phyloP scores from a whole-genome alignment of 257 asterid species.

The Linderniella brevidens region DNA sequence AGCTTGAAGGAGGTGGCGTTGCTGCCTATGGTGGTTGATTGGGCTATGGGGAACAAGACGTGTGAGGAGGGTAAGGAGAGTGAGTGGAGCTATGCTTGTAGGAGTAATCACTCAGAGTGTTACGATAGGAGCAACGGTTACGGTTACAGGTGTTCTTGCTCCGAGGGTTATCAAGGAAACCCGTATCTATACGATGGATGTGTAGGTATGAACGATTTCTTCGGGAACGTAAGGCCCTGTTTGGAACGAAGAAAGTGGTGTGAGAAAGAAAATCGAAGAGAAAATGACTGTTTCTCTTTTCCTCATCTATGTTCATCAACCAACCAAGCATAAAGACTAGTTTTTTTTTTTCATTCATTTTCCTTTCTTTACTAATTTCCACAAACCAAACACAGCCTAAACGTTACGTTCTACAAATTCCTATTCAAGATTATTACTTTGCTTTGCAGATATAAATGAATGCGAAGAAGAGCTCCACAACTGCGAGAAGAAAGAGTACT shows the following conservation, averaged over 20 bases:
- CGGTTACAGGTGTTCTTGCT: conserved; percentile 33
- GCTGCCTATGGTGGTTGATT: conserved; percentile 25
- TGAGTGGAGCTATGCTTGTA: conserved; percentile 16
- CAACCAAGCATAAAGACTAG: no score
- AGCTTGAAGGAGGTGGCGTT: background rate
- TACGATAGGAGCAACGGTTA: conserved; percentile 3
- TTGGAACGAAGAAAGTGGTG: no score
- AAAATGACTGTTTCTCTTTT: no score
- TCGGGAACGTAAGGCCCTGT: background rate
- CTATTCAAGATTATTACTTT: background rate
- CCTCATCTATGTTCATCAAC: no score
- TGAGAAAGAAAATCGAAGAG: no score
- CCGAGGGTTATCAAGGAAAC: conserved; percentile 25
- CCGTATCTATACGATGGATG: conserved; percentile 24
- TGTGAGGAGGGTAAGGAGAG: conserved; percentile 15
- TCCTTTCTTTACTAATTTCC: no score
- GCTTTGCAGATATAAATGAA: conserved; percentile 28
- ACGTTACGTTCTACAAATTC: background rate
- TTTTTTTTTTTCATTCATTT: no score
- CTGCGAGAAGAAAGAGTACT: conserved; percentile 9
- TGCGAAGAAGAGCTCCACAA: conserved; percentile 12
- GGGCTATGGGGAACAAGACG: conserved; percentile 21
- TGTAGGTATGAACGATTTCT: conserved; percentile 14
- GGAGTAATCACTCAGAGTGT: conserved; percentile 11
- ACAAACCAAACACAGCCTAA: no score